Conservation (phyloP, 371 early-diverging fungal species). For the Haplosporangium sp. region DNA sequence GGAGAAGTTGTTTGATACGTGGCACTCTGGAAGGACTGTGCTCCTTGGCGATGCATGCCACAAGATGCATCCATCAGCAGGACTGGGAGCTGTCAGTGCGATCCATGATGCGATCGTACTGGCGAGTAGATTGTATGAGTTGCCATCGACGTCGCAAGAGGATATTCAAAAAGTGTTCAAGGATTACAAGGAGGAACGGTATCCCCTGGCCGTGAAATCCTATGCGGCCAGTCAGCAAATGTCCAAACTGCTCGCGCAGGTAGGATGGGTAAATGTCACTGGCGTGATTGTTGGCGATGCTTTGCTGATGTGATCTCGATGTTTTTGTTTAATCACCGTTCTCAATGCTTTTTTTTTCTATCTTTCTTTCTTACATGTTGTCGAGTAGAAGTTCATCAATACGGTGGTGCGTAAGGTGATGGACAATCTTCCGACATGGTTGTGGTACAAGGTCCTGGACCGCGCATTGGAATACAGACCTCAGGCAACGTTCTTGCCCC, state of each 20-base stretch:
- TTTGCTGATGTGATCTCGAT: not conserved
- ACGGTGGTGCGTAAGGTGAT: conserved; percentile 28
- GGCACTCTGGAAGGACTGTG: conserved; percentile 28
- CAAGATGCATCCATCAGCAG: conserved; percentile 18
- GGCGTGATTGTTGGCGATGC: no score
- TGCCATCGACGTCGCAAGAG: conserved; percentile 4
- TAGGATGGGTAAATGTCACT: not conserved
- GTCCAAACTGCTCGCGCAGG: conserved; percentile 37
- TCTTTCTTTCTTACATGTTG: no score
- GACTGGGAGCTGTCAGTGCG: conserved; percentile 24
- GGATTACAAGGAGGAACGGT: conserved; percentile 15
- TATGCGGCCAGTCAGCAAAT: conserved; percentile 40
- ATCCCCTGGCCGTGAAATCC: conserved; percentile 17
- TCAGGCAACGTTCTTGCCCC: conserved; percentile 35
- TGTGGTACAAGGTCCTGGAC: conserved; percentile 21
- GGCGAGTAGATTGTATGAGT: conserved; percentile 18
- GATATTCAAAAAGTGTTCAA: conserved; percentile 12
- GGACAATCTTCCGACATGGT: conserved; percentile 41
- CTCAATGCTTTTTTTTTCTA: not conserved
- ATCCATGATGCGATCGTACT: conserved; percentile 34
- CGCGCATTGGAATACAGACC: conserved; percentile 30
- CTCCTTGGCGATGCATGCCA: conserved; percentile 23
- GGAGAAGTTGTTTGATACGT: conserved; percentile 41
- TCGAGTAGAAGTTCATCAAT: conserved; percentile 29
- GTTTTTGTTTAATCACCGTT: not conserved